Base-by-base conservation (phyloP, 345 rosid genomes). In the Crucihimalaya himalaica region DNA sequence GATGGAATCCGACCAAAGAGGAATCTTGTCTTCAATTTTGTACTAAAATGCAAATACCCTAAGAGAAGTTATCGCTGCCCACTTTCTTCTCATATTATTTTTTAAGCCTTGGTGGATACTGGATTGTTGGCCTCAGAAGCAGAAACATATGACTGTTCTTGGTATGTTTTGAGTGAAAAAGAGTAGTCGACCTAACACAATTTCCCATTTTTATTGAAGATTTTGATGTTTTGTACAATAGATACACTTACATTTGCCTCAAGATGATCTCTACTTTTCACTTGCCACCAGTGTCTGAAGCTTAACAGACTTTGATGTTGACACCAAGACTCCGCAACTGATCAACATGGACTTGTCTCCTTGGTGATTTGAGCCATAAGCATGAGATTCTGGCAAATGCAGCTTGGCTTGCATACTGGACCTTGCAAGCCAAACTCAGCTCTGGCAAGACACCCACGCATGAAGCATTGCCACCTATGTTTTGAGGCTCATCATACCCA, bases 341-440 rank as follows among this genome's bases (percentile, higher is more conserved):
- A 65, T 53, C 71, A 47, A 42, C 47, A 18, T 21, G 45, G 9
- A 61, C 73, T 37, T 74, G 69, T 73, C 81, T 78, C 18, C 31
- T 34, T 4, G 85, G 61, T 43, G 77, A 66, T 11, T 71, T 53
- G 11, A 58, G 69, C 81, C 86, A 73, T 28, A 79, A 65, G 46
- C 71, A 74, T 35, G 84, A 79, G 45, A 81, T 71, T 55, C 73
- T 79, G 35, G 78, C 67, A 29, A 79, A 46, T 6, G 80, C 81
- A 18, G 81, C 75, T 52, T 62, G 80, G 52, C 90, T 79, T 66
- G 85, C 88, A 68, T 66, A 81, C 48, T 81, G 72, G 60, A 83
- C 85, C 50, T 76, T 80, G 66, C 79, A 85, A 37, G 81, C 82
- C 43, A 81, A 68, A 62, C 80, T 78, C 50, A 67, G 56, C 35